These are phyloP conservation scores for Luffa aegyptiaca DNA, from an alignment of 306 rosid genomes.

Conservation along the genomic window DNA sequence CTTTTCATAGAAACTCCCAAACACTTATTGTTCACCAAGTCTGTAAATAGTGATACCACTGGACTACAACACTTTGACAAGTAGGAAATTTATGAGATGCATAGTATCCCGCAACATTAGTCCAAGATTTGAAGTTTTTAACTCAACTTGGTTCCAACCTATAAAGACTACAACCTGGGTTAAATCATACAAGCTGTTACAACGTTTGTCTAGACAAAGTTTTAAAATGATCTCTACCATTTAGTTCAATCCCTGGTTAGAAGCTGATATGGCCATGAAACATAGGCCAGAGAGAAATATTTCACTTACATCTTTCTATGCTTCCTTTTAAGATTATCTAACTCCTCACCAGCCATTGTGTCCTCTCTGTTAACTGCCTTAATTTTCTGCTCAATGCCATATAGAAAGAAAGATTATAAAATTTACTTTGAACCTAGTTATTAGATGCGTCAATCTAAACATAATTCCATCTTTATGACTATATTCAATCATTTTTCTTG, in stretches of 20 bases:
- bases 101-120: not conserved
- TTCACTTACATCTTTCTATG: constrained; percentile 58
- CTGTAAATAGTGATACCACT: not conserved
- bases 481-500: too few species aligned
- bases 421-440: too few species aligned
- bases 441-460: too few species aligned
- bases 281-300: constrained; percentile 7
- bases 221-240: not conserved
- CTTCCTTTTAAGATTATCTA: constrained; percentile 56
- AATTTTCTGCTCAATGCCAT: constrained; percentile 52
- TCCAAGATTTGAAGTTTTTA: not conserved
- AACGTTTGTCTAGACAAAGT: too few species aligned
- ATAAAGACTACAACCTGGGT: too few species aligned
- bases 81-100: not conserved
- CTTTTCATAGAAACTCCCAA: not conserved
- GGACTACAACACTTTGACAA: not conserved
- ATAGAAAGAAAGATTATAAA: not conserved
- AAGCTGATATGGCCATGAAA: not conserved
- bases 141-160: not conserved
- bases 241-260: not conserved
- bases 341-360: constrained; percentile 24
- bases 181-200: too few species aligned
- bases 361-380: constrained; percentile 47
- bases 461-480: too few species aligned
- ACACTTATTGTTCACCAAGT: not conserved